Conservation (phyloP, 2,329 filamentous ascomycete species). For the Pseudomassariella vexata region DNA sequence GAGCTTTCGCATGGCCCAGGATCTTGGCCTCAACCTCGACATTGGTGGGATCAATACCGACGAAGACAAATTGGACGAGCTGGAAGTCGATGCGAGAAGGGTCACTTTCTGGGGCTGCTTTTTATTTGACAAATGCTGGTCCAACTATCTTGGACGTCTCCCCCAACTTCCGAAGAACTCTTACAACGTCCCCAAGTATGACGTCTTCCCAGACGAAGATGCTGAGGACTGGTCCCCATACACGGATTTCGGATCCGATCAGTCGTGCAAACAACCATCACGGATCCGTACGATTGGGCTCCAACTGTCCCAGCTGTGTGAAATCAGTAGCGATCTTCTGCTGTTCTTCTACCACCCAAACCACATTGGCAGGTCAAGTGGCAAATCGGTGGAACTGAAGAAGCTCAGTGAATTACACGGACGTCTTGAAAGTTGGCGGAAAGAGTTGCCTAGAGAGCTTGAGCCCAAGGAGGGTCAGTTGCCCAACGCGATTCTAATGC, state of each 20-base stretch:
- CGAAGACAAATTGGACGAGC: conserved; percentile 60
- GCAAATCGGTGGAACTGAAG: conserved; percentile 81
- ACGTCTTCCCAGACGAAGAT: conserved; percentile 87
- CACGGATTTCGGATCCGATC: conserved; percentile 73
- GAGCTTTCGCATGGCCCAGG: conserved; percentile 95
- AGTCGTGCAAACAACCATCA: conserved; percentile 70
- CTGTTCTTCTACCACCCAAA: conserved; percentile 86
- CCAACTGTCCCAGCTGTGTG: conserved; percentile 77
- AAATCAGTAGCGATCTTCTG: conserved; percentile 89
- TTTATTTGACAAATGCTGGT: conserved; percentile 98
- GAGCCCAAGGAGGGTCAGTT: conserved; percentile 85
- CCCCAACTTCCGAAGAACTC: conserved; percentile 78
- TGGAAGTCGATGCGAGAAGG: conserved; percentile 81
- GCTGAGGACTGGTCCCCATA: conserved; percentile 82
- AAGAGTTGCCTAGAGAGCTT: conserved; percentile 76
- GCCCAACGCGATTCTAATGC: conserved; percentile 71
- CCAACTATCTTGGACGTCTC: conserved; percentile 88
- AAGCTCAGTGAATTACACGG: conserved; percentile 89
- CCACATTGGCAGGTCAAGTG: conserved; percentile 55
- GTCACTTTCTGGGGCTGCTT: conserved; percentile 98
- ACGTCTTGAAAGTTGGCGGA: conserved; percentile 83
- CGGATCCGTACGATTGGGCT: conserved; percentile 76
- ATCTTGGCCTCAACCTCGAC: conserved; percentile 87
- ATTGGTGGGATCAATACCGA: conserved; percentile 58
- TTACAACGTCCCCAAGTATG: conserved; percentile 80